A percentile compares a stretch with the other conserved stretches of the same genome.
Conservation (phyloP, 805 yeast genomes). For the Brettanomyces sp. region DNA sequence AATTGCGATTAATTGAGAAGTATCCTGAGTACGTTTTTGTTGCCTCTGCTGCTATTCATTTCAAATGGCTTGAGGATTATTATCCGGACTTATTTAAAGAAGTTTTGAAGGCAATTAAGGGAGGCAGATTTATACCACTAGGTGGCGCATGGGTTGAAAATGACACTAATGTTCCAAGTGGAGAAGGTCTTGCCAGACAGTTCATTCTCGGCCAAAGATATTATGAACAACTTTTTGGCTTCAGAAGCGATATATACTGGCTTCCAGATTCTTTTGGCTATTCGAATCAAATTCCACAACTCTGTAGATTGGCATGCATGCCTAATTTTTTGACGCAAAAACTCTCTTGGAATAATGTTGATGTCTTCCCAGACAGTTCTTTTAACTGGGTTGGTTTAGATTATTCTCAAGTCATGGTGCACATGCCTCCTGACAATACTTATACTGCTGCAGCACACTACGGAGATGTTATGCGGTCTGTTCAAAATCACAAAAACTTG, state of each 20-base stretch:
- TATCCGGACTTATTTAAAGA: conserved; percentile 72
- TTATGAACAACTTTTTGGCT: conserved; percentile 71
- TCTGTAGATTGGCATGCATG: conserved; percentile 81
- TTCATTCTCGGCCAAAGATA: conserved; percentile 85
- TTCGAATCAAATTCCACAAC: conserved; percentile 89
- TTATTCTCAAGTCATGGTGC: conserved; percentile 87
- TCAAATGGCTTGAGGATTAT: conserved; percentile 79
- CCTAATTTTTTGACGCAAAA: conserved; percentile 85
- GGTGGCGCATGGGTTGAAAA: conserved; percentile 99
- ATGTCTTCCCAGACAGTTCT: conserved; percentile 79
- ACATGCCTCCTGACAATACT: conserved; percentile 97
- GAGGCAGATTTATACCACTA: conserved; percentile 75
- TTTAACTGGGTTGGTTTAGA: conserved; percentile 95
- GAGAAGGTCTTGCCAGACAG: conserved; percentile 85
- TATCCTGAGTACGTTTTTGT: conserved; percentile 92
- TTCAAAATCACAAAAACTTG: conserved; percentile 73
- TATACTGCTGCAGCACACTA: conserved; percentile 90
- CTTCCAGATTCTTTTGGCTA: conserved; percentile 97
- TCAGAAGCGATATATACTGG: conserved; percentile 75
- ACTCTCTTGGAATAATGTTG: conserved; percentile 93
- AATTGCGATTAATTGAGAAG: conserved; percentile 69
- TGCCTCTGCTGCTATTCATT: conserved; percentile 95
- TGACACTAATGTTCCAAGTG: conserved; percentile 92
- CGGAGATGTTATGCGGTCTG: conserved; percentile 82
- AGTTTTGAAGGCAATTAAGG: conserved; percentile 55